Evolutionary conservation across 306 rosid genomes (phyloP), one percentile per base, ranked within the genome.

Genomic region (Prunus kanzakura): DNA sequence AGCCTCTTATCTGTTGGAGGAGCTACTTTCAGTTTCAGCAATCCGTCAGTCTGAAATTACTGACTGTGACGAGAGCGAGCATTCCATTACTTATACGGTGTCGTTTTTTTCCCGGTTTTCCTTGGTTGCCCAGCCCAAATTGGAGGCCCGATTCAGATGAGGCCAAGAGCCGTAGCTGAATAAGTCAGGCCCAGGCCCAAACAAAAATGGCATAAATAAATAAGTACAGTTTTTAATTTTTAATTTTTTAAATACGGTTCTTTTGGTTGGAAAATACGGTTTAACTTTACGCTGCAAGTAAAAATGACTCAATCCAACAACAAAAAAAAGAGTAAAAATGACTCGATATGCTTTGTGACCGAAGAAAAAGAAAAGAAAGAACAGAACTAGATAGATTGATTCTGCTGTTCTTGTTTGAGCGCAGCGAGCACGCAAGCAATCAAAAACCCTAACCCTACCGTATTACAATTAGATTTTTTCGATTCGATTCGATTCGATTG

Each of bases 401-500:
- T 11, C n/a, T 14, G 56, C 38, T 32, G 49, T 32, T 8, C 49
- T 13, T 18, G 69, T 38, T 64, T 4, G 67, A 15, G 22, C 67
- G 67, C 45, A 63, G 16, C 12, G 4, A 1, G 20, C 3, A 56
- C 20, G 7, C 35, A 55, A 58, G 23, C 52, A 22, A 15, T 30
- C 11, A 57, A 72, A 41, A 72, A 41, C 67, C 76, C 76, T 41
- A 57, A 43, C 76, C 67, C 43, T 57, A 43, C 67, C 66, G 38
- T 13, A 43, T 3, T 14, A 66, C 56, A 61, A 45, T 60, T 55
- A 2, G 32, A 23, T 73, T 19, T 35, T 6, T 32, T n/a, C 49
- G 45, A 61, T 46, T 73, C 27, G 38, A 18, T 32, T n/a, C 49
- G 27, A 61, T 46, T 73, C 46, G 6, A 69, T 49, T 27, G 60